Evolutionary conservation across 2,329 filamentous ascomycete genomes (phyloP).

Genomic region (Pseudocercospora musae): DNA sequence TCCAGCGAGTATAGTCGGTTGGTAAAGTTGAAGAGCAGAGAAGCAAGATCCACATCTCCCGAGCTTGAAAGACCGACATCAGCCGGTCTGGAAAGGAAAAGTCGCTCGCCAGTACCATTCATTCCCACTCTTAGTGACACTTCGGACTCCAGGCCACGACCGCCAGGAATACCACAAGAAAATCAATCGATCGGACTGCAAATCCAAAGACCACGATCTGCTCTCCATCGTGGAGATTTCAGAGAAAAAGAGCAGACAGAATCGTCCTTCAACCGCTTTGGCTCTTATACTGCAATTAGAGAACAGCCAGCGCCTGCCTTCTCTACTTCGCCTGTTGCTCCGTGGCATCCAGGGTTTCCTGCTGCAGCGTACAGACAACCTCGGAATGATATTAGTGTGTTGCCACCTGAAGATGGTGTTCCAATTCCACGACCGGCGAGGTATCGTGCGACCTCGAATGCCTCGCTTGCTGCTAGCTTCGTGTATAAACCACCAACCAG

Average conservation of each 20-base stretch:
- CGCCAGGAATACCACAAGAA: conserved; percentile 24
- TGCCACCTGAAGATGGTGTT: conserved; percentile 9
- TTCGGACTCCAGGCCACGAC: conserved; percentile 19
- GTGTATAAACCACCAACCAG: conserved; percentile 86
- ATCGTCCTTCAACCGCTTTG: conserved; percentile 20
- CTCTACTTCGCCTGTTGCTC: conserved; percentile 54
- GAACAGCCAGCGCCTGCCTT: conserved; percentile 27
- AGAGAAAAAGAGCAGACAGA: conserved; percentile 43
- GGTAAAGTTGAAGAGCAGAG: conserved; percentile 70
- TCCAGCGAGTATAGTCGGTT: conserved; percentile 46
- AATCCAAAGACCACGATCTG: conserved; percentile 79
- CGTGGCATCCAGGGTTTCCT: conserved; percentile 54
- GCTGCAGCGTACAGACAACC: conserved; percentile 34
- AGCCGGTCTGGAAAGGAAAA: conserved; percentile 37
- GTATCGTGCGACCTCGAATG: conserved; percentile 48
- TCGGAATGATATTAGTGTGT: conserved; percentile 12
- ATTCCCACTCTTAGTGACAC: background rate
- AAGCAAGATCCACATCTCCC: conserved; percentile 30
- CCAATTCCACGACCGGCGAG: conserved; percentile 42
- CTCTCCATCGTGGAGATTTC: conserved; percentile 62
- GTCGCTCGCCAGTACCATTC: conserved; percentile 47
- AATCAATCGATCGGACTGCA: conserved; percentile 42
- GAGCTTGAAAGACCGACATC: conserved; percentile 23
- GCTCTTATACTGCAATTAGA: background rate
- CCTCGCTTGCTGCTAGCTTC: conserved; percentile 74